phyloP scores from a whole-genome alignment of 768 basidiomycete genomes.

The Pleurotus eryngii region DNA sequence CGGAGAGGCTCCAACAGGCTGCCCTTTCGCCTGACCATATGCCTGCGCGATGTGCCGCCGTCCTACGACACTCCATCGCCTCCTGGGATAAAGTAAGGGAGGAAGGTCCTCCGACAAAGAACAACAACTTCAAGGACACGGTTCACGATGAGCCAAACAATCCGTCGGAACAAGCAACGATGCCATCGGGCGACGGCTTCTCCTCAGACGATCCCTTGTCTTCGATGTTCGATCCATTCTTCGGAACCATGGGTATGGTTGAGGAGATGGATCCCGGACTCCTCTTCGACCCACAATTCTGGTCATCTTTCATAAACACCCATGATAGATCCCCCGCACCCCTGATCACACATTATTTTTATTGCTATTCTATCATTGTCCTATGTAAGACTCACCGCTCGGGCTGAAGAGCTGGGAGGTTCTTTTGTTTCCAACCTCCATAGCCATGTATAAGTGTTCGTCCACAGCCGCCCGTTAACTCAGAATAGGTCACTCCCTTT shows the following conservation, averaged over 20 bases:
- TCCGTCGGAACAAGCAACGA: not conserved
- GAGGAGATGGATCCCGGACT: not conserved
- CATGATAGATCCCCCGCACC: too few relatives aligned
- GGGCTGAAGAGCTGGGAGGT: too few relatives aligned
- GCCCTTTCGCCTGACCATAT: constrained; percentile 35
- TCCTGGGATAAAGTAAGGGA: not conserved
- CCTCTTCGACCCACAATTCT: constrained; percentile 2
- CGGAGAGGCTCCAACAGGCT: constrained; percentile 29
- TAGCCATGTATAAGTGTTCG: too few relatives aligned
- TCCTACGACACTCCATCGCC: not conserved
- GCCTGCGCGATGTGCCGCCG: not conserved
- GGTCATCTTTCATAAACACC: not conserved
- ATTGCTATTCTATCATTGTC: too few relatives aligned
- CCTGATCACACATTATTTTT: too few relatives aligned
- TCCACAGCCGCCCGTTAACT: too few relatives aligned
- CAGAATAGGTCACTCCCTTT: too few relatives aligned
- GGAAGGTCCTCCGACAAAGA: not conserved
- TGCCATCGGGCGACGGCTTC: not conserved
- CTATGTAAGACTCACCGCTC: too few relatives aligned
- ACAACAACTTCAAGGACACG: not conserved
- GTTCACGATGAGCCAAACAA: not conserved
- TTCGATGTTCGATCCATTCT: not conserved
- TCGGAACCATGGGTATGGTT: not conserved
- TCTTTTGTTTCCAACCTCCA: too few relatives aligned
- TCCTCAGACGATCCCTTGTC: not conserved